Base-by-base conservation (phyloP, 352 stramenopile genomes). In the Globisporangium cylindrosporum region DNA sequence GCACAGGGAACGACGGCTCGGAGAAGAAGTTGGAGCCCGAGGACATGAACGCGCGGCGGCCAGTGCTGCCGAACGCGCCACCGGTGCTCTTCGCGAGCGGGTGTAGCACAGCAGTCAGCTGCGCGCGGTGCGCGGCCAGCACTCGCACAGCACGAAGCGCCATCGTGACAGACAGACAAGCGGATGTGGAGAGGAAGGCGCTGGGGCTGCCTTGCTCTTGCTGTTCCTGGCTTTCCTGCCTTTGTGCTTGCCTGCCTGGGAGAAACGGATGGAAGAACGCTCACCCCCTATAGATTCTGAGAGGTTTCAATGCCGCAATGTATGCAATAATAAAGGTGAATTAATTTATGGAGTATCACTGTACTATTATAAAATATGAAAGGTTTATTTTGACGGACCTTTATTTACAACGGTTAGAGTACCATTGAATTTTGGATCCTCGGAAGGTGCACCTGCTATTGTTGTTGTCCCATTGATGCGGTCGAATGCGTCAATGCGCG, bases 1-100 rank as follows among this genome's bases (percentile, higher is more conserved):
- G 74, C 73, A 91, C 72, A 0, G 85, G 78, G 72, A 90, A 91
- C 49, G 78, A 83, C 66, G 81, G 83, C 68, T 77, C 80, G 57
- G 84, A 73, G 77, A 93, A 92, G n/a, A 92, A 69, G 71, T 91
- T 72, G 68, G 80, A 70, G 53, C 75, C 76, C 22, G 79, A 84
- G 15, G 82, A 93, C 79, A 90, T 92, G 79, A 91, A 91, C 41
- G 81, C 80, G 58, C 78, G 82, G 18, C 73, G 74, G 22, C 70
- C 61, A 18, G 43, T 22, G 43, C 15, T 51, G 43, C 43, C 8
- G 46, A 61, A 34, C 20, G 61, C 61, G 12, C 46, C 48, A 34
- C 43, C 60, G 10, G 46, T 25, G 29, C 41, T 62, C n/a, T 64
- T 63, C 32, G 63, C 63, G 18, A 68, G 63, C 55, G 63, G 63